Conservation (phyloP, 2,329 filamentous ascomycete species). For the Colletotrichum cuscutae region DNA sequence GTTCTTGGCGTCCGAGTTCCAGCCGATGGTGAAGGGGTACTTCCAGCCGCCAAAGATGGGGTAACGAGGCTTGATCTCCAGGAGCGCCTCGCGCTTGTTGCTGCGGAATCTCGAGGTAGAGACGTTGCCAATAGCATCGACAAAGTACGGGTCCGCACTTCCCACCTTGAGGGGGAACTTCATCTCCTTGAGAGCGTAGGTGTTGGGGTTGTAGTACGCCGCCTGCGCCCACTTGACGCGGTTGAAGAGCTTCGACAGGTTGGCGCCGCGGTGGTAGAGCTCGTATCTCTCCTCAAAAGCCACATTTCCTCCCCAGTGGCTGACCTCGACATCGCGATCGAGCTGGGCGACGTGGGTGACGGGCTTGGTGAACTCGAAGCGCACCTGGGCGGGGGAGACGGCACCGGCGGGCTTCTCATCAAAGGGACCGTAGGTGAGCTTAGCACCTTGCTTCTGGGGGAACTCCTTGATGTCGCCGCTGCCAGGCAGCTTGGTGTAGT, state of each 20-base stretch:
- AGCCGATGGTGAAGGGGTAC: slow-evolving; percentile 95
- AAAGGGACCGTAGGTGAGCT: slow-evolving; percentile 92
- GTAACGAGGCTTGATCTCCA: slow-evolving; percentile 94
- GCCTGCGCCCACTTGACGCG: slow-evolving; percentile 80
- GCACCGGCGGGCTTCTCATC: slow-evolving; percentile 83
- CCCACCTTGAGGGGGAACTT: slow-evolving; percentile 82
- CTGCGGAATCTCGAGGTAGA: slow-evolving; percentile 90
- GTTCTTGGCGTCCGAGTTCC: slow-evolving; percentile 86
- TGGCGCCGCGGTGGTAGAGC: slow-evolving; percentile 86
- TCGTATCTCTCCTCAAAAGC: slow-evolving; percentile 95
- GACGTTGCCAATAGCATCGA: slow-evolving; percentile 95
- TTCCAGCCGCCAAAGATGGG: slow-evolving; percentile 99
- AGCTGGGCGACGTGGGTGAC: slow-evolving; percentile 81
- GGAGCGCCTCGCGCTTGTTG: slow-evolving; percentile 79
- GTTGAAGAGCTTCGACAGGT: slow-evolving; percentile 77
- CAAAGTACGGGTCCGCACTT: slow-evolving; percentile 90
- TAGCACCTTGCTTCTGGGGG: slow-evolving; percentile 85
- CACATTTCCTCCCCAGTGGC: slow-evolving; percentile 97
- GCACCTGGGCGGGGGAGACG: slow-evolving; percentile 76
- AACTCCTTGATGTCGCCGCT: slow-evolving; percentile 65
- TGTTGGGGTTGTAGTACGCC: slow-evolving; percentile 80
- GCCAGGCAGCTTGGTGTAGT: slow-evolving; percentile 81
- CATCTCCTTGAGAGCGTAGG: slow-evolving; percentile 83
- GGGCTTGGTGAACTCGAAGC: slow-evolving; percentile 96
- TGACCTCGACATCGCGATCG: slow-evolving; percentile 93